These are phyloP conservation scores for Termitomyces sp. DNA, from an alignment of 768 basidiomycete species.

Conservation along the genomic window DNA sequence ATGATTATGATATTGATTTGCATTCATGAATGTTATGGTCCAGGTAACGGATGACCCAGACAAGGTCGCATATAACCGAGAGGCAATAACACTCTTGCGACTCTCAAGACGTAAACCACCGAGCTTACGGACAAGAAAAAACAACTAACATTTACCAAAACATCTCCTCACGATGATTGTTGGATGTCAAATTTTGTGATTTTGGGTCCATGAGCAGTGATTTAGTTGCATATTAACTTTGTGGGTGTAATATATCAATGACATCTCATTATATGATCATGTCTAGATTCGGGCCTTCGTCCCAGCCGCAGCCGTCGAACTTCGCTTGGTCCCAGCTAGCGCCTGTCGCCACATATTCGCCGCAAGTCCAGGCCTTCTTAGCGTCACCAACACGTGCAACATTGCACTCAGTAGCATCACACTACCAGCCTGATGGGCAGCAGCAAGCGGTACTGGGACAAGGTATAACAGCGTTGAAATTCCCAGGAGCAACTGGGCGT, in stretches of 20 bases:
- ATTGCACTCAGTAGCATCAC: slow-evolving; percentile 82
- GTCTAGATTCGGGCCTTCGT: neutral
- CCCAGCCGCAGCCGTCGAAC: neutral
- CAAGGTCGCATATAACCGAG: slow-evolving; percentile 10
- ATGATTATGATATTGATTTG: neutral
- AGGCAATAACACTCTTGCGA: slow-evolving; percentile 12
- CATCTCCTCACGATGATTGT: neutral
- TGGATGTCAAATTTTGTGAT: neutral
- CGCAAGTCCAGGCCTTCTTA: slow-evolving; percentile 66
- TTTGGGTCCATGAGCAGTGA: neutral
- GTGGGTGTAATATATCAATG: neutral
- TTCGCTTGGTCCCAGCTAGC: neutral
- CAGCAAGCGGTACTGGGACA: slow-evolving; percentile 89
- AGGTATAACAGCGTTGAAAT: slow-evolving; percentile 83
- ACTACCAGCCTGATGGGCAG: slow-evolving; percentile 94
- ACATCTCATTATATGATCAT: neutral
- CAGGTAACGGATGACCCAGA: slow-evolving; percentile 15
- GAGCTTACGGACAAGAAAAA: neutral
- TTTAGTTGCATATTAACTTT: neutral
- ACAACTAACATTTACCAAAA: neutral
- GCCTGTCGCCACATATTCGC: slow-evolving; percentile 57
- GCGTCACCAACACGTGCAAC: slow-evolving; percentile 67
- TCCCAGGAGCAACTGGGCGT: slow-evolving; percentile 69
- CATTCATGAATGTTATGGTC: neutral
- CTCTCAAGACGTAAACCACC: slow-evolving; percentile 6